Evolutionary conservation across 257 asterid genomes (phyloP).

Genomic region (Gynochthodes officinalis): DNA sequence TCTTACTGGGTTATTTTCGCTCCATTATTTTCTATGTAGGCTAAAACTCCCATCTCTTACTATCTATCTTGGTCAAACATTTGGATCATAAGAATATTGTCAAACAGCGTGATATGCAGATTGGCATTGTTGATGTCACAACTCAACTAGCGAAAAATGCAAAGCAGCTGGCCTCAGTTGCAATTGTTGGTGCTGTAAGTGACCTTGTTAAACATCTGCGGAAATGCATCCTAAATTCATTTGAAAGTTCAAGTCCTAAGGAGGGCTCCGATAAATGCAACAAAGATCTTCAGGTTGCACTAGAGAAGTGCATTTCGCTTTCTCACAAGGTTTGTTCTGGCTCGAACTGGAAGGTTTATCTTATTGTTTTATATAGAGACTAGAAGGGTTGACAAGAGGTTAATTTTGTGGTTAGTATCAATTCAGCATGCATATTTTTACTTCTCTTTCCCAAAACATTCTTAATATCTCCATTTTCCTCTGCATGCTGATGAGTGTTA

Average conservation of each 20-base stretch:
- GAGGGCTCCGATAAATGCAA: constrained; percentile 25
- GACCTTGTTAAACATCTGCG: constrained; percentile 42
- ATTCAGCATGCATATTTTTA: not conserved
- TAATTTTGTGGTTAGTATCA: too few relatives aligned
- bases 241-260: constrained; percentile 29
- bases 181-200: constrained; percentile 36
- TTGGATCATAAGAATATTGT: constrained; percentile 43
- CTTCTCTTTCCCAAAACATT: not conserved
- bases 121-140: constrained; percentile 31
- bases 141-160: constrained; percentile 33
- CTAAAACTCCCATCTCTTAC: constrained; percentile 40
- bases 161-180: constrained; percentile 33
- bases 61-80: constrained; percentile 45
- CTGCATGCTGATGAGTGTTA: not conserved
- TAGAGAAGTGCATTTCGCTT: constrained; percentile 44
- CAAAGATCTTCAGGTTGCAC: constrained; percentile 33
- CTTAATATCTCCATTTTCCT: not conserved
- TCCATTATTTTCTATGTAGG: constrained; percentile 33
- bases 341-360: constrained; percentile 1
- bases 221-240: constrained; percentile 32
- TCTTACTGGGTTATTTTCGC: not conserved
- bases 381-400: not conserved
- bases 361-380: not conserved
- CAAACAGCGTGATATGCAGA: constrained; percentile 38
- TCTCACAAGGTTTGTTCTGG: constrained; percentile 37